These are phyloP conservation scores for Durotheca rogersii DNA, from an alignment of 495 filamentous ascomycete species.

Conservation along the genomic window DNA sequence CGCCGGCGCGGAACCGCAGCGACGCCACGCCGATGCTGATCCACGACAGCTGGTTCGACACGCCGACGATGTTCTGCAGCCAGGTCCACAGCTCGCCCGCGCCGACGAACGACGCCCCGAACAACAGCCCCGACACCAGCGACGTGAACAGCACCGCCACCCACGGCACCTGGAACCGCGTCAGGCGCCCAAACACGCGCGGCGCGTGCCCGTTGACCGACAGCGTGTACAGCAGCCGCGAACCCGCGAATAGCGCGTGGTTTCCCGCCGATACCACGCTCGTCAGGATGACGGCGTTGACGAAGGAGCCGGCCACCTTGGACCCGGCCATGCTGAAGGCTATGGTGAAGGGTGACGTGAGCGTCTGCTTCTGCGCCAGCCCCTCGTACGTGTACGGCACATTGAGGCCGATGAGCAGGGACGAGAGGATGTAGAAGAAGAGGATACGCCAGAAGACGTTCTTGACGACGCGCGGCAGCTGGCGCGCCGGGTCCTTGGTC, in stretches of 20 bases:
- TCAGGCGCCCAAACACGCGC: slow-evolving; percentile 49
- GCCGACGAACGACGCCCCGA: slow-evolving; percentile 62
- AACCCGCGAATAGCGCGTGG: slow-evolving; percentile 57
- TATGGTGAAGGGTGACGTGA: slow-evolving; percentile 63
- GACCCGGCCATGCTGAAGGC: slow-evolving; percentile 59
- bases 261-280: slow-evolving; percentile 46
- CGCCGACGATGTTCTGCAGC: slow-evolving; percentile 62
- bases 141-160: slow-evolving; percentile 58
- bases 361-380: slow-evolving; percentile 48
- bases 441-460: slow-evolving; percentile 56
- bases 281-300: slow-evolving; percentile 59
- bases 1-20: slow-evolving; percentile 57
- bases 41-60: slow-evolving; percentile 65
- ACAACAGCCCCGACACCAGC: slow-evolving; percentile 57
- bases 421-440: slow-evolving; percentile 62
- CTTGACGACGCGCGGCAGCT: slow-evolving; percentile 42
- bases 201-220: slow-evolving; percentile 33
- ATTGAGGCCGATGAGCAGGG: slow-evolving; percentile 62
- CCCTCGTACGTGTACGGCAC: slow-evolving; percentile 50
- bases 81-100: slow-evolving; percentile 60
- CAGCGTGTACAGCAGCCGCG: slow-evolving; percentile 48
- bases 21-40: slow-evolving; percentile 59
- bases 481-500: slow-evolving; percentile 54
- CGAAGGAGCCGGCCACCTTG: slow-evolving; percentile 59
- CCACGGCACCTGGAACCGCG: slow-evolving; percentile 60